Conservation (phyloP, 2,329 filamentous ascomycete species). For the Paracorniculantispora psalliotae region DNA sequence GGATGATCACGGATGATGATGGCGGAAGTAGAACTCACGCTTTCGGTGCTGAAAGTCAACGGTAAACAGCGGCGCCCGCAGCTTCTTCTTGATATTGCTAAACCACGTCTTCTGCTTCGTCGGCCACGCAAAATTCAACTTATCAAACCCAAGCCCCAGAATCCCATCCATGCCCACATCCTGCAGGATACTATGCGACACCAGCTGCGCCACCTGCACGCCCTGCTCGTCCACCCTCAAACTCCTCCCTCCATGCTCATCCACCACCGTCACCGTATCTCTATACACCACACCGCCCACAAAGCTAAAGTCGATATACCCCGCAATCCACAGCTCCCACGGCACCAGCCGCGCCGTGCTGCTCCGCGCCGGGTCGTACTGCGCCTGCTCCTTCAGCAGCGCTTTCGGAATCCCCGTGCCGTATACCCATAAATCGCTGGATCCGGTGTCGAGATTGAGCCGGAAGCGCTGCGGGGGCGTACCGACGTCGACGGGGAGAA, state of each 20-base stretch:
- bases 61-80: slow-evolving; percentile 51
- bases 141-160: slow-evolving; percentile 39
- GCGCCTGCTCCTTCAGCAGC: slow-evolving; percentile 33
- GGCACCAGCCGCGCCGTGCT: slow-evolving; percentile 31
- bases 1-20: no score
- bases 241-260: neutral
- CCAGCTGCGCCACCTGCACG: slow-evolving; percentile 37
- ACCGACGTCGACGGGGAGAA: slow-evolving; percentile 13
- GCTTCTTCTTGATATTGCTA: slow-evolving; percentile 24
- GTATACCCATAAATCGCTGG: slow-evolving; percentile 43
- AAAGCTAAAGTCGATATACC: slow-evolving; percentile 39
- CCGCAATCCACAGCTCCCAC: slow-evolving; percentile 36
- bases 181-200: slow-evolving; percentile 35
- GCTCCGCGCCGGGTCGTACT: slow-evolving; percentile 35
- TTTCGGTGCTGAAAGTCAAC: slow-evolving; percentile 56
- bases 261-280: slow-evolving; percentile 34
- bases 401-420: slow-evolving; percentile 35
- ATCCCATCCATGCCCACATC: slow-evolving; percentile 40
- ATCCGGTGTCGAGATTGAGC: slow-evolving; percentile 39
- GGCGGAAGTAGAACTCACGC: slow-evolving; percentile 19
- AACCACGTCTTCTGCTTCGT: slow-evolving; percentile 40
- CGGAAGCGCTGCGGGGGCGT: slow-evolving; percentile 33
- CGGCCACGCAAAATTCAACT: slow-evolving; percentile 38
- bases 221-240: slow-evolving; percentile 36
- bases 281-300: slow-evolving; percentile 39